Evolutionary conservation across 371 early-diverging fungal genomes (phyloP), one percentile per base, ranked within the genome.

Genomic region (Conidiobolus incongruus): DNA sequence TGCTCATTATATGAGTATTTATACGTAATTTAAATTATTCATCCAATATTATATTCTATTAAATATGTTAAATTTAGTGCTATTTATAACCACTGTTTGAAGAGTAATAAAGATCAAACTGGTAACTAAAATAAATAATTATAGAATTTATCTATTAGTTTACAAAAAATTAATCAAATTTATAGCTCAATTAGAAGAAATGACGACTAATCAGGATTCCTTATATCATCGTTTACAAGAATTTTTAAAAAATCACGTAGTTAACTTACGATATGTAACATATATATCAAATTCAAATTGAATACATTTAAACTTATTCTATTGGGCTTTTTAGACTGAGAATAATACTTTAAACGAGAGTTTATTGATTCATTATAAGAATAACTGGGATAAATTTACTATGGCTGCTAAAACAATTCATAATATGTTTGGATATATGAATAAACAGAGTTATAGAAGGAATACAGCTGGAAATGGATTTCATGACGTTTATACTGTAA

Each of bases 361-460:
- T 7, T 63, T 94, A 29, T 62, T 96, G 49, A 62, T 63, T 15
- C 92, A 72, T 51, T 96, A 94, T 58, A 83, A 79, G 41, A 63
- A 60, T 42, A 73, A 89, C 54, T 96, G 94, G 95, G 59, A 58
- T 32, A 71, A 75, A 49, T 96, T 77, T 57, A 88, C 86, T 7
- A 66, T 70, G 11, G 85, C 91, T 2, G 70, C 85, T 13, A 70
- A 70, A 34, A 75, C 69, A 45, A 72, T 93, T 34, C 75, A 91
- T 58, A 88, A 90, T 52, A 67, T 91, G 40, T 92, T 94, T 52
- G 65, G 69, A 35, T 96, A 96, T 54, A 63, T 96, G 35, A 96
- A 96, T 58, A 76, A 93, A 31, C 87, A 90, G 54, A 94, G 97
- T 95, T 84, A 93, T 31, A 88, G 83, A 57, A 70, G 94, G 47